Evolutionary conservation across 192 early-diverging fungal species (phyloP).

Genomic region (Dissophora ornata): DNA sequence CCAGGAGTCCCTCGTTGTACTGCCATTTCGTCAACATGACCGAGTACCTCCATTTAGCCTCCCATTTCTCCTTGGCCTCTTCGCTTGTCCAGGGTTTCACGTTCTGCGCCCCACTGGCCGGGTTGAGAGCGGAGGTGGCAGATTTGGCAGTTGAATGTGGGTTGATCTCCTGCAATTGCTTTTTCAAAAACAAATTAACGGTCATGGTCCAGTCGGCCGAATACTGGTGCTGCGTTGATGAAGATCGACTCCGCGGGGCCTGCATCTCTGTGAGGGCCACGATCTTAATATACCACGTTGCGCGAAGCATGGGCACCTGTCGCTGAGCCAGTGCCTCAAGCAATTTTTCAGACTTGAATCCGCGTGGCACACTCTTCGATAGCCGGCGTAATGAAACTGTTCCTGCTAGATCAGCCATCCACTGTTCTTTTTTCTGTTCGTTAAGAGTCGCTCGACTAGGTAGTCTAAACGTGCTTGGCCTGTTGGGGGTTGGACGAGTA

Average conservation of each 20-base stretch:
- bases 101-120: slow-evolving; percentile 33
- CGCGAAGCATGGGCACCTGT: slow-evolving; percentile 69
- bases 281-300: slow-evolving; percentile 79
- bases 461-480: slow-evolving; percentile 60
- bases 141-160: slow-evolving; percentile 34
- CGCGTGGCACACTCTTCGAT: slow-evolving; percentile 64
- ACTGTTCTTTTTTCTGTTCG: slow-evolving; percentile 64
- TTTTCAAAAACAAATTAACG: slow-evolving; percentile 58
- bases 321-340: slow-evolving; percentile 65
- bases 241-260: slow-evolving; percentile 24
- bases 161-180: slow-evolving; percentile 58
- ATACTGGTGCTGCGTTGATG: slow-evolving; percentile 29
- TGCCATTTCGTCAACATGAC: slow-evolving; percentile 67
- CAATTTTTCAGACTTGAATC: slow-evolving; percentile 71
- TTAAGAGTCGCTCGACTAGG: slow-evolving; percentile 58
- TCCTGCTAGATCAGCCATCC: slow-evolving; percentile 62
- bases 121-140: slow-evolving; percentile 22
- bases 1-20: slow-evolving; percentile 64
- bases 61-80: slow-evolving; percentile 58
- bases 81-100: slow-evolving; percentile 59
- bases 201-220: slow-evolving; percentile 58
- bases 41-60: slow-evolving; percentile 59
- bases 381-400: slow-evolving; percentile 58
- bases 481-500: no score
- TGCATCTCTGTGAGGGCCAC: slow-evolving; percentile 73